Evolutionary conservation across 768 basidiomycete species (phyloP).

Genomic region (Mycena galopus): DNA sequence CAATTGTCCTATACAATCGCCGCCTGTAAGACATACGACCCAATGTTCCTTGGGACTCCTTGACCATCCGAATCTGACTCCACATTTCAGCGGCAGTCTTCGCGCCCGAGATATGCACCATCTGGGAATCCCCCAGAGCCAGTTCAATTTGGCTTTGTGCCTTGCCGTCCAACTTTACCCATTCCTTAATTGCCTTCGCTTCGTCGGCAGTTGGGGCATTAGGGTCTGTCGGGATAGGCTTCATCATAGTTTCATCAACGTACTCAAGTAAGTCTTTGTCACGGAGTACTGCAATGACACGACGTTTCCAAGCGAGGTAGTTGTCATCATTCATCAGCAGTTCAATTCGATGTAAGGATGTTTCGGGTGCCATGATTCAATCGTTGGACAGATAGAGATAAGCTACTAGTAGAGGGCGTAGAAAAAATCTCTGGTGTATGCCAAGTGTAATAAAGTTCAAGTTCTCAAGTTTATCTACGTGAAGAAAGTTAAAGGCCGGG

Average conservation of each 20-base stretch:
- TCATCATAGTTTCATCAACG: background rate
- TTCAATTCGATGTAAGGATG: conserved; percentile 8
- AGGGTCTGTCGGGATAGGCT: background rate
- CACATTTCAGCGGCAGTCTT: conserved; percentile 17
- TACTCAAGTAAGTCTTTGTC: conserved; percentile 12
- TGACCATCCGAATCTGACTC: conserved; percentile 5
- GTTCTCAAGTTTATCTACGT: conserved; percentile 9
- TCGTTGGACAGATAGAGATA: conserved; percentile 7
- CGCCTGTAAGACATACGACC: conserved; percentile 11
- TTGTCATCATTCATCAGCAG: conserved; percentile 6
- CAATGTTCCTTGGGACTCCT: background rate
- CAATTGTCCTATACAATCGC: background rate
- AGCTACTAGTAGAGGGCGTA: conserved; percentile 9
- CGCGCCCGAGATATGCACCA: background rate
- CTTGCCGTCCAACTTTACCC: conserved; percentile 1
- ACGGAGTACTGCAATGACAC: background rate
- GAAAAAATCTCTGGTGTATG: conserved; percentile 7
- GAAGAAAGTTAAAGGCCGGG: background rate
- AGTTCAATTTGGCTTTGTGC: conserved; percentile 9
- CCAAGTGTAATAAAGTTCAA: conserved; percentile 6
- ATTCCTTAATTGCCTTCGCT: background rate
- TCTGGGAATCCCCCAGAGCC: conserved; percentile 6
- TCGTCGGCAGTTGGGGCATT: conserved; percentile 1
- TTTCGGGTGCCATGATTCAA: conserved; percentile 13
- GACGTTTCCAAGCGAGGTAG: conserved; percentile 4